A percentile compares a stretch with the other conserved stretches of the same genome.
phyloP scores from a whole-genome alignment of 2,329 filamentous ascomycete species.

The Didymella arachidicola region DNA sequence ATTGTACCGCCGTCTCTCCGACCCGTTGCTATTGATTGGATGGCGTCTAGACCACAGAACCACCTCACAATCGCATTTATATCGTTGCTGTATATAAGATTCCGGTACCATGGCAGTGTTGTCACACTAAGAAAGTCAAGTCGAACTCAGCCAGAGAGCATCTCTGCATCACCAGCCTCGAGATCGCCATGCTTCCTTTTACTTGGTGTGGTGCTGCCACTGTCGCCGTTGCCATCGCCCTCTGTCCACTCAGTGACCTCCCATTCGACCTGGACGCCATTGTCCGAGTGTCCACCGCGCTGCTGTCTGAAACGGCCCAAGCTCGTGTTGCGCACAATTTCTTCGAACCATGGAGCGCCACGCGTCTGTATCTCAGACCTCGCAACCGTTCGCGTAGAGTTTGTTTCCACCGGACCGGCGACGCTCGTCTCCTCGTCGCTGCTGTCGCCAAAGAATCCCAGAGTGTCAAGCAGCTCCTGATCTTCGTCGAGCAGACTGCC shows the following conservation, averaged over 20 bases:
- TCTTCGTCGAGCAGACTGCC: conserved; percentile 77
- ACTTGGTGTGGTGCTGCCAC: conserved; percentile 26
- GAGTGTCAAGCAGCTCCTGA: conserved; percentile 73
- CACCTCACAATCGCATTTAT: conserved; percentile 16
- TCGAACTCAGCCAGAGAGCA: conserved; percentile 36
- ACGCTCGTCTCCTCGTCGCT: conserved; percentile 38
- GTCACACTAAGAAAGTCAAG: conserved; percentile 11
- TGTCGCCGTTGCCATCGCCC: conserved; percentile 50
- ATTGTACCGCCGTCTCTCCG: conserved; percentile 29
- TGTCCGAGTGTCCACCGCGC: conserved; percentile 68
- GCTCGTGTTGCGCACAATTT: conserved; percentile 76
- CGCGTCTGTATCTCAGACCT: conserved; percentile 42
- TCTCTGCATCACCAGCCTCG: conserved; percentile 41
- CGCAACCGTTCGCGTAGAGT: conserved; percentile 22
- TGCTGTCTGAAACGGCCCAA: conserved; percentile 73
- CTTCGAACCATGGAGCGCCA: conserved; percentile 87
- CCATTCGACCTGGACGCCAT: conserved; percentile 76
- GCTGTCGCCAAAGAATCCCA: conserved; percentile 67
- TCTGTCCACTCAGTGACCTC: conserved; percentile 75
- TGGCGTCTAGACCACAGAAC: conserved; percentile 1
- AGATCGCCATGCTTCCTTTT: conserved; percentile 49
- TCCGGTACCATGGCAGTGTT: conserved; percentile 25
- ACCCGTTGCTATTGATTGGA: conserved; percentile 22
- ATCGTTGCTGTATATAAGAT: conserved; percentile 34
- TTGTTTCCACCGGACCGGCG: conserved; percentile 24